phyloP scores from a whole-genome alignment of 805 yeast genomes.

The Saccharomyces eubayanus region DNA sequence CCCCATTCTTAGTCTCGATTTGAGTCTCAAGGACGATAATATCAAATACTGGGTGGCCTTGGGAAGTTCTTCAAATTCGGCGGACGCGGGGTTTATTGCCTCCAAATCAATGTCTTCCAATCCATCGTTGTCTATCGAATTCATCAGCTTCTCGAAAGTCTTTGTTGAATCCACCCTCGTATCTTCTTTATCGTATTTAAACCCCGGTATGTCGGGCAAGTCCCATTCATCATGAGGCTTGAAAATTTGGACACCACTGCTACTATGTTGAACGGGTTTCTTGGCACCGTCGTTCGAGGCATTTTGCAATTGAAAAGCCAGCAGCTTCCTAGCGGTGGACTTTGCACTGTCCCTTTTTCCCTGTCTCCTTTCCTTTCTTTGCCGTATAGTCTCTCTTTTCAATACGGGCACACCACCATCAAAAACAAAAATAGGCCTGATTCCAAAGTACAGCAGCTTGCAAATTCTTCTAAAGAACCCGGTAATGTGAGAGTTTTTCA shows the following conservation, averaged over 20 bases:
- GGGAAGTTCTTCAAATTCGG: conserved; percentile 70
- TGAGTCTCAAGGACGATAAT: conserved; percentile 68
- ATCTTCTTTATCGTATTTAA: conserved; percentile 49
- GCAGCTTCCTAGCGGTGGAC: conserved; percentile 68
- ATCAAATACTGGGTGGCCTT: conserved; percentile 81
- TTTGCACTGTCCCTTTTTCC: conserved; percentile 64
- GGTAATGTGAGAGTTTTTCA: conserved; percentile 78
- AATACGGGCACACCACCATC: conserved; percentile 91
- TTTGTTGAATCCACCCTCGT: conserved; percentile 65
- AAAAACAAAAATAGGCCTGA: conserved; percentile 81
- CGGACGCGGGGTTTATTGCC: conserved; percentile 73
- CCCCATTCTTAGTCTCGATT: conserved; percentile 92
- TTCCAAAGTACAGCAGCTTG: conserved; percentile 79
- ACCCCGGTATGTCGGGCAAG: conserved; percentile 59
- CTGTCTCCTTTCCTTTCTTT: conserved; percentile 64
- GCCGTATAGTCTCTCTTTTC: conserved; percentile 68
- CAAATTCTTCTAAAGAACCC: conserved; percentile 94
- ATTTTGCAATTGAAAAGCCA: conserved; percentile 72
- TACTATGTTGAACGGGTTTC: conserved; percentile 1
- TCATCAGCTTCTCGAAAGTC: conserved; percentile 56
- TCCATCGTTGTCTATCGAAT: conserved; percentile 43
- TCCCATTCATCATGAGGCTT: conserved; percentile 71
- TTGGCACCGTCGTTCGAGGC: conserved; percentile 5
- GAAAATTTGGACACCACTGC: conserved; percentile 14
- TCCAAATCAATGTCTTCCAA: conserved; percentile 65